Evolutionary conservation across 2,329 filamentous ascomycete species (phyloP).

Genomic region (Monosporascus cannonballus): DNA sequence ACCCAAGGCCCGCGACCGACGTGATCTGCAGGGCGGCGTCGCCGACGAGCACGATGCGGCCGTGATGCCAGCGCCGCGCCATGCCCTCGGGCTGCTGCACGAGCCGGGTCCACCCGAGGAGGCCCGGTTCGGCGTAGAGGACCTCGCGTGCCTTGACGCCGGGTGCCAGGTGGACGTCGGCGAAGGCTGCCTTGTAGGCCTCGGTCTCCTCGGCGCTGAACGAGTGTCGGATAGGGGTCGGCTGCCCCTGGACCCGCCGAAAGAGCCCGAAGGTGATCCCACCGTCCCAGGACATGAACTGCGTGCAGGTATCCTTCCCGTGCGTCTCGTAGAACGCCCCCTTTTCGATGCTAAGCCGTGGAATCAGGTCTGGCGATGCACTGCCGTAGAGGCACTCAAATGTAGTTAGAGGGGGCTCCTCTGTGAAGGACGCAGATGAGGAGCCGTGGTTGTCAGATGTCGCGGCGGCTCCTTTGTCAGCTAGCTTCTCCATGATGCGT

Average conservation of each 20-base stretch:
- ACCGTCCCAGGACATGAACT: not conserved
- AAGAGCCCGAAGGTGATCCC: not conserved
- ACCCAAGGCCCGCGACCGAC: not conserved
- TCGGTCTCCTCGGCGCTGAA: not conserved
- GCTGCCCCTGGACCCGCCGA: not conserved
- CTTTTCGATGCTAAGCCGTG: not conserved
- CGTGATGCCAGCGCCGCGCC: not conserved
- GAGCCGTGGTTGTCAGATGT: too few relatives aligned
- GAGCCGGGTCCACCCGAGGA: not conserved
- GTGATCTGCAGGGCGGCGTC: not conserved
- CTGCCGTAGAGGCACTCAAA: not conserved
- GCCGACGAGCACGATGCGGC: not conserved
- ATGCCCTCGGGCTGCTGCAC: constrained; percentile 1
- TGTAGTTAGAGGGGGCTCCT: not conserved
- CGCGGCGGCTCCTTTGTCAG: not conserved
- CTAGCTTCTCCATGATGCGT: not conserved
- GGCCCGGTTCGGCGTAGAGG: not conserved
- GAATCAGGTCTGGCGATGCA: not conserved
- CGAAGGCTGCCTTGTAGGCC: not conserved
- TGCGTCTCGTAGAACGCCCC: not conserved
- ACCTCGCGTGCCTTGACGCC: not conserved
- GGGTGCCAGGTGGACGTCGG: not conserved
- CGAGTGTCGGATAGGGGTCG: not conserved
- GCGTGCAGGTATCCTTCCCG: not conserved
- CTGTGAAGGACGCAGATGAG: not conserved